A percentile compares a stretch with the other conserved stretches of the same genome.
Conservation (phyloP, 1,139 yeast genomes). For the Sugiyamaella japonica region DNA sequence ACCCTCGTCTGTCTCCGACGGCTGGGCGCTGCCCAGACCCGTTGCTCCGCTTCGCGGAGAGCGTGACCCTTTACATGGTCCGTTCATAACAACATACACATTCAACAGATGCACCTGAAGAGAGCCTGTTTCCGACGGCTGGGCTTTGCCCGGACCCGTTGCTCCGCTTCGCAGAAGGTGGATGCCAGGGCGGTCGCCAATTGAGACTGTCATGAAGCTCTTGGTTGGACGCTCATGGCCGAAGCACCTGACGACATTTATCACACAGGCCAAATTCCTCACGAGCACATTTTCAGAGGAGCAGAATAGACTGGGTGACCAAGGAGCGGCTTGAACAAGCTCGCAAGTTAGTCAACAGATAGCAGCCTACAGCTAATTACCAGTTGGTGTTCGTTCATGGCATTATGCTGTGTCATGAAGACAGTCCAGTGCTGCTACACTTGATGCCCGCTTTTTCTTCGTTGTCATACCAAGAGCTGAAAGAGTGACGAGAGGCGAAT, state of each 20-base stretch:
- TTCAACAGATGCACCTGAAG: no score
- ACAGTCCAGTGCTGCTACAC: constrained; percentile 39
- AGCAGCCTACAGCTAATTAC: constrained; percentile 24
- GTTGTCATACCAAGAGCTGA: constrained; percentile 62
- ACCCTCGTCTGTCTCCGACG: not conserved
- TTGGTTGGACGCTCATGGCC: constrained; percentile 59
- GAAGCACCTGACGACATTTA: constrained; percentile 50
- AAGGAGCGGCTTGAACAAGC: constrained; percentile 27
- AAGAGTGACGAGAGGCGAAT: constrained; percentile 72
- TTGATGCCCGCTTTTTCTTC: constrained; percentile 64
- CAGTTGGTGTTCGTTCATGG: constrained; percentile 75
- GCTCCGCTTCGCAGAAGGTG: no score
- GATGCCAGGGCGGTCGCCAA: constrained; percentile 53
- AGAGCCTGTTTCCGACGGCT: no score
- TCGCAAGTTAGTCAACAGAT: constrained; percentile 22
- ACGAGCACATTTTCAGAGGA: constrained; percentile 42
- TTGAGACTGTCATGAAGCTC: constrained; percentile 93
- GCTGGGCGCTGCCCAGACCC: not conserved
- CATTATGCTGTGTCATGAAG: constrained; percentile 73
- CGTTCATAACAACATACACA: no score
- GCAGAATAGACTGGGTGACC: constrained; percentile 34
- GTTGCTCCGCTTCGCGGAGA: not conserved
- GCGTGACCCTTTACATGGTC: not conserved
- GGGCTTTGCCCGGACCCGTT: no score
- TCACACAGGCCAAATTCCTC: constrained; percentile 41